Base-by-base conservation (phyloP, 441 rosid genomes). In the Sinapis alba region DNA sequence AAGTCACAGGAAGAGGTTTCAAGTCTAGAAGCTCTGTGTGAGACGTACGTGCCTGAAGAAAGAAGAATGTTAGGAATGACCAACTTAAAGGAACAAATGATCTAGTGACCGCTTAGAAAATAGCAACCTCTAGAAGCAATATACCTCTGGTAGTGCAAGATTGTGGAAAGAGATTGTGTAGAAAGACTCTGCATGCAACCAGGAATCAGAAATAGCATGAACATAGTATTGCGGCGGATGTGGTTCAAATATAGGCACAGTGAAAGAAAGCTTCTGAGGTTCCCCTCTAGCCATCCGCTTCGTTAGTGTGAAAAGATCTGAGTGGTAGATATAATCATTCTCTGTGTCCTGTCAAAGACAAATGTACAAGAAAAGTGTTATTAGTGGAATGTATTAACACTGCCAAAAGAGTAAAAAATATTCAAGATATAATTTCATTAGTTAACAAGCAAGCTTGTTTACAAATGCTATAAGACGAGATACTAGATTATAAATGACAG, bases 241-340 rank as follows among this genome's bases (percentile, higher is more conserved):
- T 56, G 99, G 99, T 83, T 94, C 99, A 80, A 96, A 96, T 79
- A 96, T 94, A n/a, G 99, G 99, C 72, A 96, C 96, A 6, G 97
- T 92, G 77, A 94, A 96, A 71, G 95, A 86, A 73, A 96, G 98
- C 86, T 87, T 92, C 82, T 90, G 98, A 32, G 99, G 87, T 69
- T 92, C 96, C 73, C 96, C 97, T 62, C 89, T 82, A 74, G 97
- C 91, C 94, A 86, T 87, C 72, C 88, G 84, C 84, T 96, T 96
- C 1, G 99, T 96, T 82, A 94, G 85, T 23, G 96, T 86, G 79
- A 94, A 94, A 78, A 94, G 92, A 85, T 96, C 99, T 2, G 99
- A 94, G 75, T 94, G 98, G 82, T 96, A 96, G 75, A 96, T 94
- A 86, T 96, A 92, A 75, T 96, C 99, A 87, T 90, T 96, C 83